Percentiles rank a stretch among this genome's conserved stretches.
These are phyloP conservation scores for Kwoniella sp. DNA, from an alignment of 768 basidiomycete genomes.

Conservation along the genomic window DNA sequence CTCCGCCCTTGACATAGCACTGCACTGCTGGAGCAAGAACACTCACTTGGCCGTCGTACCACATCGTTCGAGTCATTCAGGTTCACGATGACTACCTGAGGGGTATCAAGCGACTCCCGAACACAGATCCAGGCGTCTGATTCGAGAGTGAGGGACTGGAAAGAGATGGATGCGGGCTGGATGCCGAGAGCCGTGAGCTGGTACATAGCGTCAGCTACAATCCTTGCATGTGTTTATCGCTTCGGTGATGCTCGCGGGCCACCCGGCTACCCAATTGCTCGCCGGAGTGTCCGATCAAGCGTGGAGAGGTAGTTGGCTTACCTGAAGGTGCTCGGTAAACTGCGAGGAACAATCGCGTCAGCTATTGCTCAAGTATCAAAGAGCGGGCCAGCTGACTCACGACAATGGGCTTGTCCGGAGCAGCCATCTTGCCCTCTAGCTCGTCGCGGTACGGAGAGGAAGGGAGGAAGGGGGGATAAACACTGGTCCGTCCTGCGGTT, in stretches of 20 bases:
- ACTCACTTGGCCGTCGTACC: conserved; percentile 48
- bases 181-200: conserved; percentile 90
- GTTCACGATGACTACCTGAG: conserved; percentile 99
- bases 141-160: conserved; percentile 93
- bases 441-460: not conserved
- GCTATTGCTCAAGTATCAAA: not conserved
- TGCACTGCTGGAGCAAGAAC: too few species aligned
- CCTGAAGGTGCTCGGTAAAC: conserved; percentile 54
- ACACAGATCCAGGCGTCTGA: conserved; percentile 98
- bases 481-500: not conserved
- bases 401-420: conserved; percentile 44
- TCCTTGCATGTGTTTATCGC: too few species aligned
- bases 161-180: conserved; percentile 94
- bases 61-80: conserved; percentile 96
- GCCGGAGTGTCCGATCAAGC: too few species aligned
- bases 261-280: too few species aligned
- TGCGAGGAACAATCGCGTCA: conserved; percentile 6
- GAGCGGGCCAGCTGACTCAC: conserved; percentile 21
- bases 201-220: not conserved
- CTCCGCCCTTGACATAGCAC: too few species aligned
- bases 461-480: not conserved
- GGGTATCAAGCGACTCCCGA: conserved; percentile 46
- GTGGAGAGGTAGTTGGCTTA: too few species aligned
- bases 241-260: too few species aligned
- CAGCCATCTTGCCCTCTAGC: conserved; percentile 8